These are phyloP conservation scores for Suillus variegatus DNA, from an alignment of 768 basidiomycete genomes.

Conservation along the genomic window DNA sequence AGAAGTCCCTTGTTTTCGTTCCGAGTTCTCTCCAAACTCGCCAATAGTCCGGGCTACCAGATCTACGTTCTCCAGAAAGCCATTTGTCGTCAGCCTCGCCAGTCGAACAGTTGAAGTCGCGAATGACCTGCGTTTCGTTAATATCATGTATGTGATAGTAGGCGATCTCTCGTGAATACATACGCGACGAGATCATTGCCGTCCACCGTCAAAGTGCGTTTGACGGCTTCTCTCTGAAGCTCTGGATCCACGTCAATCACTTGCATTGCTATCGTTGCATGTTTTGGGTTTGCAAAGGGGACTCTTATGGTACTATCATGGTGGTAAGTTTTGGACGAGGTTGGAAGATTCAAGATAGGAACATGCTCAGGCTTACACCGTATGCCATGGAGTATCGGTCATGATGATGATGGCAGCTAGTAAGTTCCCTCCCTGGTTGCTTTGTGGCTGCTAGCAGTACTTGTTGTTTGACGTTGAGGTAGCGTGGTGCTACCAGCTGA, in stretches of 20 bases:
- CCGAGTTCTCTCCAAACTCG: slow-evolving; percentile 75
- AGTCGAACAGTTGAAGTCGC: slow-evolving; percentile 80
- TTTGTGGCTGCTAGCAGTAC: not conserved
- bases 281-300: slow-evolving; percentile 72
- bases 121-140: slow-evolving; percentile 53
- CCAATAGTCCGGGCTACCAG: slow-evolving; percentile 80
- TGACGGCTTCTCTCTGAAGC: slow-evolving; percentile 79
- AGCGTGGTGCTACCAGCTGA: not conserved
- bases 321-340: slow-evolving; percentile 11
- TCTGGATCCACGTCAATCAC: slow-evolving; percentile 87
- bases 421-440: not conserved
- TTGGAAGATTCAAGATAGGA: not conserved
- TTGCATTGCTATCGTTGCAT: slow-evolving; percentile 80
- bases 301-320: slow-evolving; percentile 62
- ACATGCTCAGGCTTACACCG: slow-evolving; percentile 42
- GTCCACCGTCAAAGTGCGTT: slow-evolving; percentile 67
- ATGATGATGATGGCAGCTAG: slow-evolving; percentile 18
- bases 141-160: not conserved
- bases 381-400: slow-evolving; percentile 48
- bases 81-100: slow-evolving; percentile 82
- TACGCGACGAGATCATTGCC: slow-evolving; percentile 76
- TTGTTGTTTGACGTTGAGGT: not conserved
- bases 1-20: slow-evolving; percentile 13
- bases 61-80: slow-evolving; percentile 88
- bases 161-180: slow-evolving; percentile 30